phyloP scores from a whole-genome alignment of 164 flowering plant genomes.

The Macadamia tetraphylla region DNA sequence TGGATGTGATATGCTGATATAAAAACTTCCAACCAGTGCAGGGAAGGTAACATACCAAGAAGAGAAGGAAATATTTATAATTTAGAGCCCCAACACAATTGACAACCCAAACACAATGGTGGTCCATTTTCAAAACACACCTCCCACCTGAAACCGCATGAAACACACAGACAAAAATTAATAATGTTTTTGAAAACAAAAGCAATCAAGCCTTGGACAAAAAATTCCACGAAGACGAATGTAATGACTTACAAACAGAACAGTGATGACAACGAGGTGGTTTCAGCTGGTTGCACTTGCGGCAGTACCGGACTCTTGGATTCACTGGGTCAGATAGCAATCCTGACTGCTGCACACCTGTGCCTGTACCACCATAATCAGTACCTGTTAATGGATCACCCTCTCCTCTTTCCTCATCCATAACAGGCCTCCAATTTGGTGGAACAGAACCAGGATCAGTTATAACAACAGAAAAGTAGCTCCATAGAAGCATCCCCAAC shows the following conservation, averaged over 20 bases:
- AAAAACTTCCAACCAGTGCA: too few relatives aligned
- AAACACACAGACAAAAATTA: background rate
- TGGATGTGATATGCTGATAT: too few relatives aligned
- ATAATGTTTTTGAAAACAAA: background rate
- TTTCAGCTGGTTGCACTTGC: slow-evolving; percentile 89
- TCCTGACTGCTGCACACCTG: slow-evolving; percentile 7
- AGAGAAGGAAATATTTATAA: slow-evolving; percentile 94
- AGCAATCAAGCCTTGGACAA: background rate
- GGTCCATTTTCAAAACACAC: slow-evolving; percentile 98
- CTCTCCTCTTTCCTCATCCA: slow-evolving; percentile 91
- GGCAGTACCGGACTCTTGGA: slow-evolving; percentile 58
- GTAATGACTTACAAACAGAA: slow-evolving; percentile 78
- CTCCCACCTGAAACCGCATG: slow-evolving; percentile 72
- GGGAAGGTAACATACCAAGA: slow-evolving; percentile 54
- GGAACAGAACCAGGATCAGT: slow-evolving; percentile 97
- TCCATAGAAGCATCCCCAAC: slow-evolving; percentile 95
- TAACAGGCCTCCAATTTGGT: slow-evolving; percentile 74
- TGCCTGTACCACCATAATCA: slow-evolving; percentile 30
- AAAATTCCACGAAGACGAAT: background rate
- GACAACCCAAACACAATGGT: slow-evolving; percentile 99
- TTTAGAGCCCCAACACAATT: slow-evolving; percentile 97
- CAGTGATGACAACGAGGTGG: slow-evolving; percentile 99
- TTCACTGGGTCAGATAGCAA: slow-evolving; percentile 33
- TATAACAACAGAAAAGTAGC: slow-evolving; percentile 88
- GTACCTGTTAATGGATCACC: slow-evolving; percentile 53